Evolutionary conservation across 768 basidiomycete genomes (phyloP), one percentile per base, ranked within the genome.

Genomic region (Tylopilus felleus): DNA sequence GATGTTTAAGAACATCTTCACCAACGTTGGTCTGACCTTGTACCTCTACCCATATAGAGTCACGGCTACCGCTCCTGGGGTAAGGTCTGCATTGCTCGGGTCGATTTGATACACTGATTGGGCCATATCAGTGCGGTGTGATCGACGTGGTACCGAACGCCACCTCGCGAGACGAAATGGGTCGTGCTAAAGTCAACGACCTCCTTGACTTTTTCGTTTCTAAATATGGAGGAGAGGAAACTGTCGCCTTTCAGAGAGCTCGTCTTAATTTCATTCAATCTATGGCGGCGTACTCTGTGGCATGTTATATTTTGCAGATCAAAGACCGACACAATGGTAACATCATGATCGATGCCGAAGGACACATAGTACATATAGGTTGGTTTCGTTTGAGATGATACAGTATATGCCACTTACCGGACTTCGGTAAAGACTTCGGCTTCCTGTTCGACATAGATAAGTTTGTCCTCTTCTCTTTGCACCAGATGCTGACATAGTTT

Each of bases 261-360:
- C 86, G 94, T 17, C 77, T 90, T 57, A 97, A 98, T 72, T 99
- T 99, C 67, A 92, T 99, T 53, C 95, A 97, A 67, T 96, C 93
- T 2, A 99, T 98, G 97, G 96, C 97, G 0, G 97, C 94, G 10
- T 99, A 99, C 71, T 98, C 96, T 29, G 88, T 98, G 23, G 93
- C 94, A 8, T 98, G 96, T 70, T 98, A 97, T 69, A 93, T 99
- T 60, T 73, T 98, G 41, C 97, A 99, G 71, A 95, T 99, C 75
- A 99, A 99, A 74, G 97, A 99, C 67, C 76, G 97, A 36, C 97
- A 99, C 70, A 99, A 99, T 65, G 97, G 97, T 27, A 99, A 99
- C 69, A 98, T 99, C 67, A 98, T 99, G 96, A 95, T 99, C 55
- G 97, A 98, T 67, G 93, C 89, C 3, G 91, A 95, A 55, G 97